Conservation (phyloP, 2,329 filamentous ascomycete species). For the Sporothrix pallida region DNA sequence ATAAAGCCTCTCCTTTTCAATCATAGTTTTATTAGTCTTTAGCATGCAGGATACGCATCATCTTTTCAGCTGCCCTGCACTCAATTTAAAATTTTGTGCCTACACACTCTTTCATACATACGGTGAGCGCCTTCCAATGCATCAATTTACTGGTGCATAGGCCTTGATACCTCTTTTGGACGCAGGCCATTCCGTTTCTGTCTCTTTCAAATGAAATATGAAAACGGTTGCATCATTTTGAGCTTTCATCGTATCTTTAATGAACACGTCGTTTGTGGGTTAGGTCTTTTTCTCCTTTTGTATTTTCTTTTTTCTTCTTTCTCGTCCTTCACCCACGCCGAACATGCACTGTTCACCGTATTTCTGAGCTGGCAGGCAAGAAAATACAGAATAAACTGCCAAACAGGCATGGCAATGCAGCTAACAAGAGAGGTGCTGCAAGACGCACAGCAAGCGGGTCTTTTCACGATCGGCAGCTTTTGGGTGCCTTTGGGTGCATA, state of each 20-base stretch:
- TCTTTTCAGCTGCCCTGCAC: slow-evolving; percentile 19
- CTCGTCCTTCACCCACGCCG: not conserved
- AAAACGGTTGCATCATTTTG: no score
- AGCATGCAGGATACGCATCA: not conserved
- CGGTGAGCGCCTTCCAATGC: slow-evolving; percentile 1
- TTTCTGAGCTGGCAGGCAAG: slow-evolving; percentile 16
- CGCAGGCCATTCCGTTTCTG: not conserved
- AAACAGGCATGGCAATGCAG: not conserved
- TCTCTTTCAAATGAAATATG: no score
- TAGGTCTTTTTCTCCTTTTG: not conserved
- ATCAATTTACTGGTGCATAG: not conserved
- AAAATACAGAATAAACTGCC: not conserved
- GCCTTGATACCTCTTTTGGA: slow-evolving; percentile 2
- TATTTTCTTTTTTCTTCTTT: no score
- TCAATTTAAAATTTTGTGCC: slow-evolving; percentile 1
- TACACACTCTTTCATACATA: not conserved
- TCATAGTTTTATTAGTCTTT: no score
- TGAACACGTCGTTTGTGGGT: slow-evolving; percentile 1
- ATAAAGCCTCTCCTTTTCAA: not conserved
- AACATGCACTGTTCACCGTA: slow-evolving; percentile 23
- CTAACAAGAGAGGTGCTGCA: not conserved
- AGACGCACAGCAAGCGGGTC: not conserved
- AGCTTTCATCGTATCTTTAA: not conserved
- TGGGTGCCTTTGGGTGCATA: not conserved
- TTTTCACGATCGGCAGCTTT: slow-evolving; percentile 17